phyloP scores from a whole-genome alignment of 2,329 filamentous ascomycete genomes.

The Dryadomyces quercus-mongolicae region DNA sequence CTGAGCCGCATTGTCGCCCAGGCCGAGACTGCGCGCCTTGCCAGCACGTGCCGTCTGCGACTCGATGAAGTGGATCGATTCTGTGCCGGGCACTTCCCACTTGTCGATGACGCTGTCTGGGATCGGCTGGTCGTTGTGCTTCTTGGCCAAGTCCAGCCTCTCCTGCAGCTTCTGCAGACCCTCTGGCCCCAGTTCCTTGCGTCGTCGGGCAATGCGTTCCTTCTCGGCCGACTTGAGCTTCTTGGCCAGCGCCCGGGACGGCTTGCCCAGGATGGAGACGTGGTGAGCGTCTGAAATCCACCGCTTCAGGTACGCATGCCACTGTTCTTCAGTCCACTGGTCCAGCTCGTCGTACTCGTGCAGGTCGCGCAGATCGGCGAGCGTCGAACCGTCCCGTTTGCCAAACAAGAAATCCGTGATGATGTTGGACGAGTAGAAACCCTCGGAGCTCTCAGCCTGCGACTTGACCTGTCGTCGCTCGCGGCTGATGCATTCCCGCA shows the following conservation, averaged over 20 bases:
- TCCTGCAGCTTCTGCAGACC: slow-evolving; percentile 65
- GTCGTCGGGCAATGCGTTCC: slow-evolving; percentile 64
- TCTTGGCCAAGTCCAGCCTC: slow-evolving; percentile 71
- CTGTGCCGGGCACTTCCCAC: slow-evolving; percentile 72
- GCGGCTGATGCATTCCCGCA: slow-evolving; percentile 75
- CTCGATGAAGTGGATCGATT: slow-evolving; percentile 91
- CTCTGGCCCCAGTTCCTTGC: slow-evolving; percentile 66
- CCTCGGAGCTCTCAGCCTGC: slow-evolving; percentile 67
- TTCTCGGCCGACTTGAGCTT: slow-evolving; percentile 75
- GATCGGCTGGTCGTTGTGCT: slow-evolving; percentile 79
- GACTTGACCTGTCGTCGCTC: slow-evolving; percentile 75
- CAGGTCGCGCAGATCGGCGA: slow-evolving; percentile 46
- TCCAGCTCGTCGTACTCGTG: slow-evolving; percentile 57
- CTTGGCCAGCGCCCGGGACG: slow-evolving; percentile 66
- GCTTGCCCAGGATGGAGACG: slow-evolving; percentile 77
- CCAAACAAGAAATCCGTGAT: slow-evolving; percentile 92
- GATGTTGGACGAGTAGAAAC: slow-evolving; percentile 72
- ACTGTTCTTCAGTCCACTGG: slow-evolving; percentile 71
- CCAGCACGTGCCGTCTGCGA: slow-evolving; percentile 77
- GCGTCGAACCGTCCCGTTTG: slow-evolving; percentile 66
- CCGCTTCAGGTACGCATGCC: slow-evolving; percentile 68
- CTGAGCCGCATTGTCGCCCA: slow-evolving; percentile 58
- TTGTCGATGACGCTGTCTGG: slow-evolving; percentile 68
- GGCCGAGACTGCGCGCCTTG: slow-evolving; percentile 58
- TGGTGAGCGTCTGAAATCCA: slow-evolving; percentile 82